Conservation (phyloP, 2,329 filamentous ascomycete species). For the Ascosphaera apis region DNA sequence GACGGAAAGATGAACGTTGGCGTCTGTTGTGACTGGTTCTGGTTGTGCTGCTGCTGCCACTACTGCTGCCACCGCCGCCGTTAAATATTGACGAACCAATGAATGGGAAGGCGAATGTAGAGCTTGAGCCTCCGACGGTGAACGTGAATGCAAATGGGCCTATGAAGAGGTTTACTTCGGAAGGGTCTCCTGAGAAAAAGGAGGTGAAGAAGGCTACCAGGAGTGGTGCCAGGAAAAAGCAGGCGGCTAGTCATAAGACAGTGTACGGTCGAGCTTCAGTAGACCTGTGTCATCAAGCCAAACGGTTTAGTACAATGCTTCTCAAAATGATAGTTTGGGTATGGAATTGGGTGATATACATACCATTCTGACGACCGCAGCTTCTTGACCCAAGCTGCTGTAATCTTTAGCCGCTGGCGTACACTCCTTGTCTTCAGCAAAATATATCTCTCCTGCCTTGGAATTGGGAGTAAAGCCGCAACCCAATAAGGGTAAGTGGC, state of each 20-base stretch:
- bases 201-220: slow-evolving; percentile 11
- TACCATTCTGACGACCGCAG: slow-evolving; percentile 51
- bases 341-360: slow-evolving; percentile 15
- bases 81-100: slow-evolving; percentile 1
- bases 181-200: slow-evolving; percentile 7
- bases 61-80: slow-evolving; percentile 1
- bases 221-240: slow-evolving; percentile 14
- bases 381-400: slow-evolving; percentile 52
- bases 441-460: slow-evolving; percentile 56
- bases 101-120: slow-evolving; percentile 1
- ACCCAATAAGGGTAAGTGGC: slow-evolving; percentile 78
- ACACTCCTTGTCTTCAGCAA: slow-evolving; percentile 54
- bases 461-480: slow-evolving; percentile 55
- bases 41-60: background rate
- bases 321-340: slow-evolving; percentile 1
- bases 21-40: slow-evolving; percentile 6
- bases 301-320: slow-evolving; percentile 3
- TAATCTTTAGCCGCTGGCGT: slow-evolving; percentile 60
- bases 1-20: slow-evolving; percentile 13
- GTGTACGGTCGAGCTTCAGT: slow-evolving; percentile 14
- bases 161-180: slow-evolving; percentile 5
- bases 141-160: background rate
- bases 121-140: background rate
- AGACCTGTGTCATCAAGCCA: slow-evolving; percentile 7
- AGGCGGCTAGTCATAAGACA: slow-evolving; percentile 22